Percentiles rank a stretch among this genome's conserved stretches.
phyloP scores from a whole-genome alignment of 441 rosid genomes.

The Corymbia citriodora region DNA sequence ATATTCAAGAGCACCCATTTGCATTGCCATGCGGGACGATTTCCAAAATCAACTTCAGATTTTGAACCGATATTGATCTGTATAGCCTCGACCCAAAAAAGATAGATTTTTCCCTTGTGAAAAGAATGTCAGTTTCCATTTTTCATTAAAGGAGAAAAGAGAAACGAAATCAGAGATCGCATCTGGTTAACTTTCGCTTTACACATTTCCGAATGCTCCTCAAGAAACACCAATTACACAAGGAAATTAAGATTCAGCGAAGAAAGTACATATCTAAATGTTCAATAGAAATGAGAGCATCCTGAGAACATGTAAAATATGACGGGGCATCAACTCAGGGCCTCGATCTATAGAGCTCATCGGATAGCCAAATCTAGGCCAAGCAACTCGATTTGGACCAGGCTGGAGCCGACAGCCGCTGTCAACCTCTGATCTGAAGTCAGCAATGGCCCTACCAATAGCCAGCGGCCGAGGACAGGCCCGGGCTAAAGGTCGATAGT shows the following conservation, averaged over 20 bases:
- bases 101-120: too few species aligned
- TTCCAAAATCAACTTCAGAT: too few species aligned
- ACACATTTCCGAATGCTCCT: not conserved
- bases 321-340: not conserved
- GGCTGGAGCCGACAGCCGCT: not conserved
- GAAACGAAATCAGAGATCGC: not conserved
- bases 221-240: not conserved
- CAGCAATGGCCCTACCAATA: too few species aligned
- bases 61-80: too few species aligned
- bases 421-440: too few species aligned
- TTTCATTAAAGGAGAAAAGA: too few species aligned
- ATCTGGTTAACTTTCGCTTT: not conserved
- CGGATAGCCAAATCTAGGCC: not conserved
- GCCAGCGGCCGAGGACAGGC: not conserved
- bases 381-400: not conserved
- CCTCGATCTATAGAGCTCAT: not conserved
- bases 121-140: too few species aligned
- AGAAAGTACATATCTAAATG: not conserved
- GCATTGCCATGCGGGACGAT: too few species aligned
- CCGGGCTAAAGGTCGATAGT: not conserved
- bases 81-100: too few species aligned
- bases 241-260: not conserved
- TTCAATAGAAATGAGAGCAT: not conserved
- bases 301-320: too few species aligned
- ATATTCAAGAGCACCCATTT: too few species aligned